These are phyloP conservation scores for Cinchona pubescens DNA, from an alignment of 257 asterid genomes.

Conservation along the genomic window DNA sequence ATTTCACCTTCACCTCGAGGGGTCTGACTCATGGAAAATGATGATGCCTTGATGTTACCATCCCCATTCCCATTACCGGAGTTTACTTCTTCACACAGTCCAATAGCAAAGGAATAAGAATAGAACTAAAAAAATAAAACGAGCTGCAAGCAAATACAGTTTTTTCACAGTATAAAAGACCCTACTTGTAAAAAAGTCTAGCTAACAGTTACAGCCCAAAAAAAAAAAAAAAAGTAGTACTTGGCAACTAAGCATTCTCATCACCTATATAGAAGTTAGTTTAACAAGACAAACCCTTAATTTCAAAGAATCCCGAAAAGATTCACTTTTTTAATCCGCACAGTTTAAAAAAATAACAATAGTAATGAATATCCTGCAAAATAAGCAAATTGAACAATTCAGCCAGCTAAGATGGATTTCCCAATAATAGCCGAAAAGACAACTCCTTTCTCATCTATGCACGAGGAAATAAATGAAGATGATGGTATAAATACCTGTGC, in stretches of 20 bases:
- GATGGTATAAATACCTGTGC: slow-evolving; percentile 35
- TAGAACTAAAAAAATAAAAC: slow-evolving; percentile 6
- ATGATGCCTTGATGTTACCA: slow-evolving; percentile 67
- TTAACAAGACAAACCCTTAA: background rate
- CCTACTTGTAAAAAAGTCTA: background rate
- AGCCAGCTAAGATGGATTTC: background rate
- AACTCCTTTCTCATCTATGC: slow-evolving; percentile 1
- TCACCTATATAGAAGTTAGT: background rate
- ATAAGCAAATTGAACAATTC: background rate
- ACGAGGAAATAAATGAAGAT: slow-evolving; percentile 5
- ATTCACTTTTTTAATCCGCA: background rate
- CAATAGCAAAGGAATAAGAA: background rate
- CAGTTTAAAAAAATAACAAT: background rate
- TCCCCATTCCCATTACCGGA: slow-evolving; percentile 50
- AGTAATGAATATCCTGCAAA: background rate
- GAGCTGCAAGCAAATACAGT: background rate
- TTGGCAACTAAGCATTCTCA: background rate
- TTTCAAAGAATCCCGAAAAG: background rate
- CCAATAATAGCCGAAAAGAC: background rate
- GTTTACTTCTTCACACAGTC: slow-evolving; percentile 17
- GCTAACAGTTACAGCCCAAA: background rate
- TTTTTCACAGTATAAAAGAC: background rate
- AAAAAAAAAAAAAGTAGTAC: background rate
- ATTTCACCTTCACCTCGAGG: slow-evolving; percentile 92
- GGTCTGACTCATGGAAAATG: slow-evolving; percentile 60